phyloP scores from a whole-genome alignment of 495 filamentous ascomycete species.

The Halenospora varia region DNA sequence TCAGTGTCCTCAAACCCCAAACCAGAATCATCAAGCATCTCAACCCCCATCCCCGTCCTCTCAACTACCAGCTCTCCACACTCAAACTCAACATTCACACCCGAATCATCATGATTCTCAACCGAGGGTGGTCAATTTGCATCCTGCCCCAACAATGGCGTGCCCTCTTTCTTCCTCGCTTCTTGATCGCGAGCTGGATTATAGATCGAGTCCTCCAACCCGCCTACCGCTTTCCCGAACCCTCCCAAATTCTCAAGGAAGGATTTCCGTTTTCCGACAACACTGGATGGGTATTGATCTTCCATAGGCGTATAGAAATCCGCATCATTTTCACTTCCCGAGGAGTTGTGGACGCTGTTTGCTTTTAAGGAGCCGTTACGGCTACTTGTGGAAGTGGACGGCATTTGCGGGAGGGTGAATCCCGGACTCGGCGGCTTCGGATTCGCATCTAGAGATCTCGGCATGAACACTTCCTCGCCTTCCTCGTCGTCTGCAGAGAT shows the following conservation, averaged over 20 bases:
- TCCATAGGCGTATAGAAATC: not conserved
- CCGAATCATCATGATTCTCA: too few relatives aligned
- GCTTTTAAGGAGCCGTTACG: not conserved
- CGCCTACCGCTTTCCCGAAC: not conserved
- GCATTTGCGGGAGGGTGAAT: slow-evolving; percentile 7
- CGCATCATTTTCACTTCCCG: not conserved
- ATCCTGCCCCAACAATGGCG: not conserved
- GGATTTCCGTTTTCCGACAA: too few relatives aligned
- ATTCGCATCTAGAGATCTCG: slow-evolving; percentile 7
- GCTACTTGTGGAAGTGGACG: too few relatives aligned
- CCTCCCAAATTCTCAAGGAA: not conserved
- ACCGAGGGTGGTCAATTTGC: slow-evolving; percentile 15
- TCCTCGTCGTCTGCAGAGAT: not conserved
- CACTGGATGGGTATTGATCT: too few relatives aligned
- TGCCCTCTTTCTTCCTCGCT: not conserved
- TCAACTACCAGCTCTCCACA: too few relatives aligned
- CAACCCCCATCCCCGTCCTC: too few relatives aligned
- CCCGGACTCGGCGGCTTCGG: slow-evolving; percentile 8
- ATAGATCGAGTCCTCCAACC: slow-evolving; percentile 11
- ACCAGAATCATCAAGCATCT: too few relatives aligned
- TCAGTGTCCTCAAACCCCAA: too few relatives aligned
- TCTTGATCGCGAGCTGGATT: slow-evolving; percentile 2
- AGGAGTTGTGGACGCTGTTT: too few relatives aligned
- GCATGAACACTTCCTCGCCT: not conserved
- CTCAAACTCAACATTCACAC: too few relatives aligned